Evolutionary conservation across 441 rosid species (phyloP).

Genomic region (Erodium moschatum): DNA sequence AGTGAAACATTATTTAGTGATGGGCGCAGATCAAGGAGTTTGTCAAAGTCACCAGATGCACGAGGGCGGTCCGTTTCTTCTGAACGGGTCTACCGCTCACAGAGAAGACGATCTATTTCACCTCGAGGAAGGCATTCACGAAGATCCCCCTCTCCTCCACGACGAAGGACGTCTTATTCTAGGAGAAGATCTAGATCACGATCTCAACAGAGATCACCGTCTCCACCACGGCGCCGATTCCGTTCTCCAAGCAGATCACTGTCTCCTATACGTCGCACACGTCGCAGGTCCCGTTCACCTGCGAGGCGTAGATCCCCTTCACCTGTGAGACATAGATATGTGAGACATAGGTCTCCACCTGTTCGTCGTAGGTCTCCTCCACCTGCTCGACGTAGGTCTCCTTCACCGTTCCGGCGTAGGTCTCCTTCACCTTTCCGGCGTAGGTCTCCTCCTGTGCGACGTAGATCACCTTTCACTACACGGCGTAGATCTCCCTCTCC

Average conservation of each 20-base stretch:
- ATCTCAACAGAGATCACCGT: neutral
- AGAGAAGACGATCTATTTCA: conserved; percentile 35
- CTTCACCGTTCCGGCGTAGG: conserved; percentile 29
- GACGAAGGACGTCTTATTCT: conserved; percentile 11
- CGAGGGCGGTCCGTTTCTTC: conserved; percentile 34
- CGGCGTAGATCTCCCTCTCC: conserved; percentile 13
- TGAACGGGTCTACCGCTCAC: conserved; percentile 30
- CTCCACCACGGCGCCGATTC: neutral
- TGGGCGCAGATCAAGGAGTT: conserved; percentile 50
- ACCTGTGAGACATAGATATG: conserved; percentile 18
- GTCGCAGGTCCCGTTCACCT: conserved; percentile 27
- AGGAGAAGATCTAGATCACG: conserved; percentile 28
- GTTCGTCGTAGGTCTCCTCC: conserved; percentile 28
- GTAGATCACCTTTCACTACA: conserved; percentile 13
- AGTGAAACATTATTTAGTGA: conserved; percentile 26
- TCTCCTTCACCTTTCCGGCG: conserved; percentile 36
- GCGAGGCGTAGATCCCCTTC: conserved; percentile 9
- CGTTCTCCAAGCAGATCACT: conserved; percentile 36
- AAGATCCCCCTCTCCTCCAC: conserved; percentile 18
- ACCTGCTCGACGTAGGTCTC: conserved; percentile 32
- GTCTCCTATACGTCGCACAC: conserved; percentile 35
- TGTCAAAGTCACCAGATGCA: conserved; percentile 47
- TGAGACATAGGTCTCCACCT: conserved; percentile 22
- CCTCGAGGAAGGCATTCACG: conserved; percentile 35
- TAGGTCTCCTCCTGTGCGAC: conserved; percentile 27